Evolutionary conservation across 1,284 basidiomycete genomes (phyloP), one percentile per base, ranked within the genome.

Genomic region (Tilletiopsis washingtonensis): DNA sequence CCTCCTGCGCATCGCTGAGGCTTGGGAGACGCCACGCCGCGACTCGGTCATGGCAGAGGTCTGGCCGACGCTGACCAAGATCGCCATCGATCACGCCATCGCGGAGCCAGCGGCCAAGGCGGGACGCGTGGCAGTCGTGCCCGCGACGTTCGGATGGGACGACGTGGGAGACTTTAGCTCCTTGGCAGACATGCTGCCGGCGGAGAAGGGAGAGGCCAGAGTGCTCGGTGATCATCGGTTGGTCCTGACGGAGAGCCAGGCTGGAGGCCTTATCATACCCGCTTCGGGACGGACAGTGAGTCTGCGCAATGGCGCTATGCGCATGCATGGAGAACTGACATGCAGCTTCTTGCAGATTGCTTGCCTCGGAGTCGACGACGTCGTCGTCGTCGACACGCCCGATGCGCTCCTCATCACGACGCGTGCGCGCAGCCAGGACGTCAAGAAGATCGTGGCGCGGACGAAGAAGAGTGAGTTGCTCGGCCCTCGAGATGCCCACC

Each of bases 121-220:
- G 9, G 71, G 71, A 36, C 61, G 67, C 44, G 71, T 73, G 12
- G 71, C 71, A 2, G 71, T 73, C 9, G 59, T 73, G 1, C 71
- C 71, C 0, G 71, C 71, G 26, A 73, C 71, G 2, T 73, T 73
- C 26, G 71, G 71, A 53, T 73, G 71, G 71, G 71, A 73, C 43
- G 71, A 73, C 36, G 71, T 73, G 14, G 71, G 71, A 27, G 71
- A 73, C 50, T 73, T 73, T 49, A 52, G 69, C 11, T 57, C 53
- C 23, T 53, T 73, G 29, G 68, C 71, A 14, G 71, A 70, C 37
- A 49, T 73, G n/a, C 57, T 73, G 21, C 67, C 71, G 5, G 69
- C 71, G 5, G 69, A 71, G 24, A 62, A 68, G 54, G 68, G 68
- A 15, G 61, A 73, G 56, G 66, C 71, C n/a, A 50, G 71, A 24